A percentile compares a stretch with the other conserved stretches of the same genome.
phyloP scores from a whole-genome alignment of 139 green algal species.

The Edaphochlamys debaryana region DNA sequence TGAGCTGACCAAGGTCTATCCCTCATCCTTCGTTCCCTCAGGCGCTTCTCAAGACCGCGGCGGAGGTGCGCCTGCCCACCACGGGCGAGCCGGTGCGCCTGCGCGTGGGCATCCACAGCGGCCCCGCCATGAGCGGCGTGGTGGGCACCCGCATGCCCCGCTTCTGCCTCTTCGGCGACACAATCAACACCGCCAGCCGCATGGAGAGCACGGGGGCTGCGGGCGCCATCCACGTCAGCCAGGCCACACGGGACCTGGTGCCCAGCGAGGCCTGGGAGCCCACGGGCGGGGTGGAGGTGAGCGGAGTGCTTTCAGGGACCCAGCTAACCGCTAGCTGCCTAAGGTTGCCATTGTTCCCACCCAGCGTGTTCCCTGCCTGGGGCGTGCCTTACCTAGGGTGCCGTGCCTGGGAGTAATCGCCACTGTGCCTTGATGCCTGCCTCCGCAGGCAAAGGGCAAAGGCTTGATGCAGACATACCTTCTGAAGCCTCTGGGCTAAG shows the following conservation, averaged over 20 bases:
- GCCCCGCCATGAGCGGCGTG: conserved; percentile 32
- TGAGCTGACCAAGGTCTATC: too few species aligned
- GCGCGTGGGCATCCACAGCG: conserved; percentile 38
- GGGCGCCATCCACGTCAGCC: conserved; percentile 36
- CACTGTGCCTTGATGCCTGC: too few species aligned
- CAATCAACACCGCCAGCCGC: conserved; percentile 38
- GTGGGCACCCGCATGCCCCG: conserved; percentile 43
- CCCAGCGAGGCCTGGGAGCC: conserved; percentile 29
- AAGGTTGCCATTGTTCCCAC: not conserved
- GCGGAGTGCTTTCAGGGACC: not conserved
- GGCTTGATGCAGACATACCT: conserved; percentile 19
- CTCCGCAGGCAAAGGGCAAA: conserved; percentile 40
- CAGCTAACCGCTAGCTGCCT: not conserved
- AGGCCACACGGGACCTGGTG: conserved; percentile 21
- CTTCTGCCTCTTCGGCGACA: conserved; percentile 44
- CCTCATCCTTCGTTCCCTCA: too few species aligned
- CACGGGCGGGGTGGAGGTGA: conserved; percentile 23
- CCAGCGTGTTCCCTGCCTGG: too few species aligned
- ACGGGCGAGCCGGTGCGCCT: conserved; percentile 27
- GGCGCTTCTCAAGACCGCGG: conserved; percentile 1
- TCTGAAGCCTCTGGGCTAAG: too few species aligned
- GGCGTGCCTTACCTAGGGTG: too few species aligned
- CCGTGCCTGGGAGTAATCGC: too few species aligned
- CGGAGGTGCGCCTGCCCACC: not conserved
- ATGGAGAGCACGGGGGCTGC: conserved; percentile 36